phyloP scores from a whole-genome alignment of 768 basidiomycete species.

The Saitozyma podzolica region DNA sequence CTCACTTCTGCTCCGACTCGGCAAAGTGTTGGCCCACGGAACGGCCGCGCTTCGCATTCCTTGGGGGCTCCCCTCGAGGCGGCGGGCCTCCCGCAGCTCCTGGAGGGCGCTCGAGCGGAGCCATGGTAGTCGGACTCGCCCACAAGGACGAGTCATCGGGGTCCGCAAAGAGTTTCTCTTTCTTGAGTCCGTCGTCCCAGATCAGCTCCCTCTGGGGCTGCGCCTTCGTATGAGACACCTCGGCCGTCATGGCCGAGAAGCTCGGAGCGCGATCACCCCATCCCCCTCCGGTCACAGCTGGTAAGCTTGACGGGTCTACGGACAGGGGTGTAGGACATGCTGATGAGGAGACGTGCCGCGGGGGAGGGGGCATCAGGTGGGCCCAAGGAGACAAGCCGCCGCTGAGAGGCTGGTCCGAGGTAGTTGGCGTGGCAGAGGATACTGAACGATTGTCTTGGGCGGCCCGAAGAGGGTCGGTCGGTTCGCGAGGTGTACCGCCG shows the following conservation, averaged over 20 bases:
- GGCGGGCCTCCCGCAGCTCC: too few relatives aligned
- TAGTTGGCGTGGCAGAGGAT: constrained; percentile 10
- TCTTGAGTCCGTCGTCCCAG: too few relatives aligned
- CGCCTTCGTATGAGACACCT: background rate
- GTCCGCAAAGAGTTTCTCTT: too few relatives aligned
- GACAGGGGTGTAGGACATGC: constrained; percentile 20
- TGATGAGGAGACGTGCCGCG: constrained; percentile 26
- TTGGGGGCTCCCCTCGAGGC: too few relatives aligned
- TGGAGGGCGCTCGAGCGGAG: too few relatives aligned
- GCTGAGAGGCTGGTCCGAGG: background rate
- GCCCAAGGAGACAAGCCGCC: background rate
- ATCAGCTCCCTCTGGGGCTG: too few relatives aligned
- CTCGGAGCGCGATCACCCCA: constrained; percentile 7
- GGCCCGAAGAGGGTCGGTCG: constrained; percentile 17
- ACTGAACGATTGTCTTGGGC: constrained; percentile 12
- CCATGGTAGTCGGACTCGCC: too few relatives aligned
- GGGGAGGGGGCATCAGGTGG: constrained; percentile 11
- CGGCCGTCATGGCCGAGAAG: background rate
- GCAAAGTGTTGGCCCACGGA: too few relatives aligned
- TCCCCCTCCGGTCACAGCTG: background rate
- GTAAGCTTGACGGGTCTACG: constrained; percentile 4
- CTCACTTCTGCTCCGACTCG: too few relatives aligned
- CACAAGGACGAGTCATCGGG: too few relatives aligned
- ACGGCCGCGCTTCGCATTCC: too few relatives aligned
- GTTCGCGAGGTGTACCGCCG: constrained; percentile 8